Evolutionary conservation across 2,329 filamentous ascomycete genomes (phyloP).

Genomic region (Celoporthe dispersa): DNA sequence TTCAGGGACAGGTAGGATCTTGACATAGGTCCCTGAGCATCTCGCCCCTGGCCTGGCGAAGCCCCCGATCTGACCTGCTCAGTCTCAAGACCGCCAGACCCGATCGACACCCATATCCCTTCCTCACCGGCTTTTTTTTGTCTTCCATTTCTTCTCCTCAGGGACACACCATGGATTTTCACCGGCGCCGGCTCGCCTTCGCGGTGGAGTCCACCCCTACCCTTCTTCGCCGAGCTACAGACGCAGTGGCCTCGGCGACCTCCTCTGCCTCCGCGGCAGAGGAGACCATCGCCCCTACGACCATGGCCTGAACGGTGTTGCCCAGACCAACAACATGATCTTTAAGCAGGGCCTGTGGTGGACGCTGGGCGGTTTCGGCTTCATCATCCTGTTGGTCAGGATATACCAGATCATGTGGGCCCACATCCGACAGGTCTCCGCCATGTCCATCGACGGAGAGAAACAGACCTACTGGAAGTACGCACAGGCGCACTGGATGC

Average conservation of each 20-base stretch:
- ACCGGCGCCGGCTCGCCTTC: slow-evolving; percentile 37
- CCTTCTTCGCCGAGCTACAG: slow-evolving; percentile 19
- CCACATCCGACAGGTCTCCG: slow-evolving; percentile 61
- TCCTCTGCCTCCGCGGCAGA: slow-evolving; percentile 40
- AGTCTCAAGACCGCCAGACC: not conserved
- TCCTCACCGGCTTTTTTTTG: not conserved
- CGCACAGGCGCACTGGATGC: slow-evolving; percentile 64
- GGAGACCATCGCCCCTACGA: slow-evolving; percentile 61
- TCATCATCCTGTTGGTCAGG: slow-evolving; percentile 58
- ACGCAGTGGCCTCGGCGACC: slow-evolving; percentile 16
- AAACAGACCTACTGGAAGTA: slow-evolving; percentile 64
- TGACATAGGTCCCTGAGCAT: slow-evolving; percentile 14
- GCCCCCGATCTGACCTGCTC: not conserved
- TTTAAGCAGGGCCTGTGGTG: slow-evolving; percentile 65
- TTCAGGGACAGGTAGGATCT: slow-evolving; percentile 13
- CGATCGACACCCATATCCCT: not conserved
- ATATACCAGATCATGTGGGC: slow-evolving; percentile 58
- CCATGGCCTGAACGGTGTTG: slow-evolving; percentile 62
- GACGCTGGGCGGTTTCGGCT: slow-evolving; percentile 60
- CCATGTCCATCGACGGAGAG: slow-evolving; percentile 57
- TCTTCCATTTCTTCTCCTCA: not conserved
- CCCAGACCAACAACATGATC: slow-evolving; percentile 60
- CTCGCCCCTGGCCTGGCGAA: slow-evolving; percentile 14
- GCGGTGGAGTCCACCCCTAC: slow-evolving; percentile 27
- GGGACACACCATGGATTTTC: slow-evolving; percentile 38